Base-by-base conservation (phyloP, 495 filamentous ascomycete genomes). In the Neurospora sp. region DNA sequence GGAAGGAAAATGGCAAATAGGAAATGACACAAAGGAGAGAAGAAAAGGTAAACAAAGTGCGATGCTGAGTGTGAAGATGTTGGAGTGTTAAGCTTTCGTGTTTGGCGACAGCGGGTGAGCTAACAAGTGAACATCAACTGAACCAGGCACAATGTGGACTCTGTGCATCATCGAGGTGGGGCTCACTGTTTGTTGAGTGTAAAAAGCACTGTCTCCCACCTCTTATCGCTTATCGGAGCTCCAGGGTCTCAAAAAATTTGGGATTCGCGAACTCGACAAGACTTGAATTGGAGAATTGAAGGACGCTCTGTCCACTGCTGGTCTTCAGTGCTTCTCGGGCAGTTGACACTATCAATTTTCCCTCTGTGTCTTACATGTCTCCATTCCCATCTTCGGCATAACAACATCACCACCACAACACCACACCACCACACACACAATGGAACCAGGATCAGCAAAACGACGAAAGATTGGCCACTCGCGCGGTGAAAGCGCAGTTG, bases 391-490 rank as follows among this genome's bases (percentile, higher is more conserved):
- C 54, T 12, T 54, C 9, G n/a, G n/a, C n/a, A n/a, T n/a, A n/a
- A n/a, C 46, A 54, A 2, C 46, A 23, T 2, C 46, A 62, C 23
- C 54, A 18, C 4, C 46, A 59, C 12, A n/a, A n/a, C 11, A 31
- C 11, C 11, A 31, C 10, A 6, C 1, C 12, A 35, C 54, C 9
- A 12, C n/a, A 48, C 4, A 62, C 54, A 79, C 27, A 39, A 86
- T 86, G 85, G 84, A 84, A 70, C 73, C 78, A 12, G 77, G 66
- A 31, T 79, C 81, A 35, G 77, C 86, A 39, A 89, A 89, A 74
- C 79, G 86, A 71, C 81, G 86, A 44, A 89, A 89, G 77, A 73
- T 87, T 39, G 82, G 79, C 31, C 81, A 86, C 54, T 59, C 71
- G 66, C 54, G 73, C n/a, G 73, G 73, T 72, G 74, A 75, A 72